Evolutionary conservation across 140 eudicot genomes (phyloP).

Genomic region (Bidens hawaiensis): DNA sequence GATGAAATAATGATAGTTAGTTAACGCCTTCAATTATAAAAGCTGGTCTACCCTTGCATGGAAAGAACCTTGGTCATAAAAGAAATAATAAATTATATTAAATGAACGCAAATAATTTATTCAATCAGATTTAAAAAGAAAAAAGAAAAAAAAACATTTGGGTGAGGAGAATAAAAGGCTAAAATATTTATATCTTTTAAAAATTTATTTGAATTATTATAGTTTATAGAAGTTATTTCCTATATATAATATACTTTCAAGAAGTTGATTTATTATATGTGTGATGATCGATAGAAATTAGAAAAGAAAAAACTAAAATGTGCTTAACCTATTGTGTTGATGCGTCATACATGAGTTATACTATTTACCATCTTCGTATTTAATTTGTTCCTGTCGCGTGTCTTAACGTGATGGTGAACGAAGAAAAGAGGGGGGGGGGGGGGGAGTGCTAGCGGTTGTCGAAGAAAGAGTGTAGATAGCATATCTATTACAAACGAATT

Average conservation of each 20-base stretch:
- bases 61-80: background rate
- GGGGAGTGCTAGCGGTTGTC: too few relatives aligned
- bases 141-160: background rate
- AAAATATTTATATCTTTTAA: too few relatives aligned
- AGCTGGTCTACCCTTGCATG: background rate
- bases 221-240: background rate
- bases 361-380: background rate
- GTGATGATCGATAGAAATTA: background rate
- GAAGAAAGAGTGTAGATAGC: too few relatives aligned
- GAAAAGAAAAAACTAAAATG: too few relatives aligned
- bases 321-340: background rate
- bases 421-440: too few relatives aligned
- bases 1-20: background rate
- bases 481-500: too few relatives aligned
- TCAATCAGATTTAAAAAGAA: background rate
- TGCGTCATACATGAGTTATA: background rate
- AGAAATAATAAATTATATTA: background rate
- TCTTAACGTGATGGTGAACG: too few relatives aligned
- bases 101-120: too few relatives aligned
- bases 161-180: too few relatives aligned
- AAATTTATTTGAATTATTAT: too few relatives aligned
- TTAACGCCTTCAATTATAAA: background rate
- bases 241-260: too few relatives aligned
- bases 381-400: too few relatives aligned
- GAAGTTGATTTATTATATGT: background rate